phyloP scores from a whole-genome alignment of 1,284 basidiomycete species.

The Meira nashicola region DNA sequence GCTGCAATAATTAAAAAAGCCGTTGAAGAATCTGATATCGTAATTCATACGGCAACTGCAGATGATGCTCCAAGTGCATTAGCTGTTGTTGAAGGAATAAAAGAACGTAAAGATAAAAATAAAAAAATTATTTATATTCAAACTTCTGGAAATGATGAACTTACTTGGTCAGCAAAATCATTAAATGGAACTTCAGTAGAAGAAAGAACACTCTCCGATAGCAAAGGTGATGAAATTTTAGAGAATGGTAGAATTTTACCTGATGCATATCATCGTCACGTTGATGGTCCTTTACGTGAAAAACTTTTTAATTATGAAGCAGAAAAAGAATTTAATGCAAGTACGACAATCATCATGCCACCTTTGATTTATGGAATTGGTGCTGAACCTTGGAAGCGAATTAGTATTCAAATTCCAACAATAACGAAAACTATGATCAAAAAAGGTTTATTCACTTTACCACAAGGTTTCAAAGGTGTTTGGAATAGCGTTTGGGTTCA shows the following conservation, averaged over 20 bases:
- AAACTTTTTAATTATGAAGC: slow-evolving; percentile 7
- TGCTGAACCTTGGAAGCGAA: slow-evolving; percentile 11
- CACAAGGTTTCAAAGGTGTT: not conserved
- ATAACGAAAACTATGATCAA: slow-evolving; percentile 5
- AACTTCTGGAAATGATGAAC: slow-evolving; percentile 12
- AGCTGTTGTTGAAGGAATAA: slow-evolving; percentile 8
- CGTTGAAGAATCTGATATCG: slow-evolving; percentile 8
- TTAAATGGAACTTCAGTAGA: not conserved
- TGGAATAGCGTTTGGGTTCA: slow-evolving; percentile 14
- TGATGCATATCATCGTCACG: slow-evolving; percentile 13
- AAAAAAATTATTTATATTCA: slow-evolving; percentile 9
- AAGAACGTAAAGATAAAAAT: not conserved
- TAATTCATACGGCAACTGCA: slow-evolving; percentile 12
- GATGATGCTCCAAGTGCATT: slow-evolving; percentile 4
- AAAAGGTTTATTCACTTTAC: slow-evolving; percentile 5
- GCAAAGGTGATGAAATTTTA: slow-evolving; percentile 5
- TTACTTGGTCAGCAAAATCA: slow-evolving; percentile 2
- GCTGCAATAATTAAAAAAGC: slow-evolving; percentile 1
- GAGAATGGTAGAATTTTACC: slow-evolving; percentile 6
- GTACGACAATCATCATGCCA: slow-evolving; percentile 12
- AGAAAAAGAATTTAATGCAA: slow-evolving; percentile 7
- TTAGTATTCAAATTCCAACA: slow-evolving; percentile 13
- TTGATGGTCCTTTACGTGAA: slow-evolving; percentile 13
- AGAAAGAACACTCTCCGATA: slow-evolving; percentile 12
- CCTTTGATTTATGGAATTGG: slow-evolving; percentile 15